phyloP scores from a whole-genome alignment of 1,139 yeast species.

The Lodderomyces parapsilosis region DNA sequence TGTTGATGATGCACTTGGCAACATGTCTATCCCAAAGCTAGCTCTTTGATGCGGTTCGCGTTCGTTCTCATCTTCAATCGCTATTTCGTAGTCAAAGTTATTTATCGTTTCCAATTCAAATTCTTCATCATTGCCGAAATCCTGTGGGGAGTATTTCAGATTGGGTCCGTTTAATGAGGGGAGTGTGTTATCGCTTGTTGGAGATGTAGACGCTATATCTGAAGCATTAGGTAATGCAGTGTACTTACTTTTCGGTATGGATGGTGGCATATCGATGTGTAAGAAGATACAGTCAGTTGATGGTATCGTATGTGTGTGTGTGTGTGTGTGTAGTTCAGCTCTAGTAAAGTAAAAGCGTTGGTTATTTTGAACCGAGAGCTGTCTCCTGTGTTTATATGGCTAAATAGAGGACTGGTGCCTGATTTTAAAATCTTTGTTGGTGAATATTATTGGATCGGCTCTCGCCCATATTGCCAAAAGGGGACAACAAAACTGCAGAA shows the following conservation, averaged over 20 bases:
- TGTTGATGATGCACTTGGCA: background rate
- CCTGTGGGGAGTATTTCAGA: background rate
- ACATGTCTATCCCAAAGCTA: slow-evolving; percentile 1
- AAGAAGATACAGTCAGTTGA: no score
- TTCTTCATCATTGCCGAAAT: slow-evolving; percentile 15
- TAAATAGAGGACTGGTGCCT: no score
- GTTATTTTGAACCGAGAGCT: no score
- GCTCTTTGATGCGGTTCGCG: slow-evolving; percentile 11
- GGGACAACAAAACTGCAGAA: background rate
- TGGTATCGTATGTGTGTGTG: no score
- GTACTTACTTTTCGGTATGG: slow-evolving; percentile 1
- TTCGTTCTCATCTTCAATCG: slow-evolving; percentile 12
- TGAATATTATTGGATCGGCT: background rate
- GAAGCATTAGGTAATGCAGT: background rate
- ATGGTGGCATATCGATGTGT: background rate
- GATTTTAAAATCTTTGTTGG: background rate
- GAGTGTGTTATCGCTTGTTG: background rate
- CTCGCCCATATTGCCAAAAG: background rate
- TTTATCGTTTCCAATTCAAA: slow-evolving; percentile 27
- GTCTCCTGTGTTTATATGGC: no score
- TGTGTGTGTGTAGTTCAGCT: no score
- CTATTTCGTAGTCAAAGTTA: slow-evolving; percentile 21
- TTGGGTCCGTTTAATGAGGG: background rate
- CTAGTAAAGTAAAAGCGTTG: no score
- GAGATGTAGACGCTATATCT: background rate